Evolutionary conservation across 345 rosid species (phyloP).

Genomic region (Eucalyptus pumila): DNA sequence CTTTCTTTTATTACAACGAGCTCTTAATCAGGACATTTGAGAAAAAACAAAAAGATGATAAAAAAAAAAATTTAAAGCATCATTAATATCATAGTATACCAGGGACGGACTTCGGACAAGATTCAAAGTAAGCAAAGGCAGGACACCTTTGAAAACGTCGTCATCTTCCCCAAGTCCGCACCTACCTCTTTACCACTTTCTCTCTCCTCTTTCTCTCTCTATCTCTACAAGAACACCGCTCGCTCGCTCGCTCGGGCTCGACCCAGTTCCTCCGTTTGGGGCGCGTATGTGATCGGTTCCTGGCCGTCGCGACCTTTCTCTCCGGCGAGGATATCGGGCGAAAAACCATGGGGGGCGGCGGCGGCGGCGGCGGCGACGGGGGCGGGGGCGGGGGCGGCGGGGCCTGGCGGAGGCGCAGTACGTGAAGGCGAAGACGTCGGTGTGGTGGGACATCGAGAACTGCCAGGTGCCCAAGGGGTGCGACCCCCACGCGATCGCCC

Average conservation of each 20-base stretch:
- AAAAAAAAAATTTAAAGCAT: not conserved
- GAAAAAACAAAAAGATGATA: not conserved
- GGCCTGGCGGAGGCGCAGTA: constrained; percentile 26
- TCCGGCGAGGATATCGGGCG: not conserved
- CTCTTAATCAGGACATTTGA: accelerated
- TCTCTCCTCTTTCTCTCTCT: not conserved
- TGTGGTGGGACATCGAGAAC: constrained; percentile 52
- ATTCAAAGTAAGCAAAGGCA: not conserved
- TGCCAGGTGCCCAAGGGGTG: constrained; percentile 27
- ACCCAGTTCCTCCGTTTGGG: not conserved
- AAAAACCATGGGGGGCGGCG: not conserved
- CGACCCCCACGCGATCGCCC: constrained; percentile 36
- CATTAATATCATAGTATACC: not conserved
- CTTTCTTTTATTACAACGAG: not conserved
- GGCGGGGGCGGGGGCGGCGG: not conserved
- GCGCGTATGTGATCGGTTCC: not conserved
- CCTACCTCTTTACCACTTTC: not conserved
- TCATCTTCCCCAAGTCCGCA: not conserved
- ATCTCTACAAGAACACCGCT: not conserved
- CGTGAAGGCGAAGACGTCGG: constrained; percentile 29
- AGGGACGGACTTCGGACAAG: not conserved
- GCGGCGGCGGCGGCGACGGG: not conserved
- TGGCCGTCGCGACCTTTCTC: not conserved
- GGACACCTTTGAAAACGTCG: not conserved
- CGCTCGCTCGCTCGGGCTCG: not conserved